Evolutionary conservation across 1,139 yeast species (phyloP), one percentile per base, ranked within the genome.

Genomic region (Yamadazyma diospyri): DNA sequence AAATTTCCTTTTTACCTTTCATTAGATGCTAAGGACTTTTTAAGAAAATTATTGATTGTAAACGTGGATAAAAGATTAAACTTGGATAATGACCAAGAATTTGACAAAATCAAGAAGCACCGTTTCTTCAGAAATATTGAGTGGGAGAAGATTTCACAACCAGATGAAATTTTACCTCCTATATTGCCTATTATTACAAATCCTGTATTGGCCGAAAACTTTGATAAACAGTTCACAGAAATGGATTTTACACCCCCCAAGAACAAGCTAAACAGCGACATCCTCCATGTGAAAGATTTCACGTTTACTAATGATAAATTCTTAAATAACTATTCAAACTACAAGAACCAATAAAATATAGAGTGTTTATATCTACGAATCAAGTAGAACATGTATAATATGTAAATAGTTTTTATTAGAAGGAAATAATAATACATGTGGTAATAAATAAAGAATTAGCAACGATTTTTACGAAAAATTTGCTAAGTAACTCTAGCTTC

Each of bases 181-280:
- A 87, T 92, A 30, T 67, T 79, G 20, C 97, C 97, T 0, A 61
- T 83, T 9, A 82, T 89, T 32, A 85, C 96, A 1, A 85, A 88
- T 49, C 89, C 94, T 10, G 78, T 73, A 21, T 61, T 86, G 43
- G 98, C 98, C 0, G 97, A 92, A 55, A 92, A 92, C 53, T 92
- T 92, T 54, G 94, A 92, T 48, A 60, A 72, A 14, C 95, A 87
- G 46, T 92, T 89, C 58, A 89, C 97, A 0, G 78, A 75, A n/a
- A 78, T 88, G 85, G 51, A 63, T 2, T 61, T 69, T 42, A 65
- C 73, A 1, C 75, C 74, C 2, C 71, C 67, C 15, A 12, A 30
- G 16, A 36, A 34, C 25, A 38, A 37, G 22, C 30, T 23, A 4
- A 43, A 40, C 31, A 38, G 48, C 25, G 69, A 67, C 36, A 57